Evolutionary conservation across 306 rosid species (phyloP), one percentile per base, ranked within the genome.

Genomic region (Dryas octopetala): DNA sequence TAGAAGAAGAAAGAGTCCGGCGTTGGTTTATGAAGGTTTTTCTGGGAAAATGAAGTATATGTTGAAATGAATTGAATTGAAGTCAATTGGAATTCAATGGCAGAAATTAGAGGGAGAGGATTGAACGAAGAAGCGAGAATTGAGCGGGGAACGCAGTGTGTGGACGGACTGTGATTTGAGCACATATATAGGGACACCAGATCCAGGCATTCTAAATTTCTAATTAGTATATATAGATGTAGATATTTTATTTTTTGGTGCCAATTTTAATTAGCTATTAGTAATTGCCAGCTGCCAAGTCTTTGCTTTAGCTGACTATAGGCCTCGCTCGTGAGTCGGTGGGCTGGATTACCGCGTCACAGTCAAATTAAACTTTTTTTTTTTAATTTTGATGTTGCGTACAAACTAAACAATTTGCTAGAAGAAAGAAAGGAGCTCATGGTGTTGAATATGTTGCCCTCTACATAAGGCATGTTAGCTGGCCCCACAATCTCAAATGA

Each of bases 51-150:
- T 41, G 66, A 2, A 10, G 38, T 0, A 63, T 48, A 41, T 41
- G 41, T 41, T 66, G 28, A n/a, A n/a, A 7, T 23, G 45, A 59
- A 58, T 14, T 58, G 40, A 10, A 5, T 46, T 53, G 16, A 9
- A 19, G 1, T 9, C 15, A 46, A 45, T 9, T n/a, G 38, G 49
- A 46, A 46, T 5, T 46, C 49, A 46, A 72, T 71, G 54, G 76
- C 13, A 3, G 5, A 14, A 0, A 12, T 26, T 9, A 12, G 50
- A 57, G 28, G 9, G 66, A 46, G 45, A 46, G 32, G 60, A 45
- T 23, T 59, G 76, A 46, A 57, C 58, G 76, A 71, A 55, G 75
- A 55, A 55, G 75, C 66, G 54, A 71, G 45, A 71, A 72, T 58
- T 58, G n/a, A 58, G 76, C 76, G 55, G 76, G 70, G 58, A 60